Percentiles rank a stretch among this genome's conserved stretches.
Evolutionary conservation across 805 yeast genomes (phyloP).

Genomic region (Kodamaea hsintzibuensis): DNA sequence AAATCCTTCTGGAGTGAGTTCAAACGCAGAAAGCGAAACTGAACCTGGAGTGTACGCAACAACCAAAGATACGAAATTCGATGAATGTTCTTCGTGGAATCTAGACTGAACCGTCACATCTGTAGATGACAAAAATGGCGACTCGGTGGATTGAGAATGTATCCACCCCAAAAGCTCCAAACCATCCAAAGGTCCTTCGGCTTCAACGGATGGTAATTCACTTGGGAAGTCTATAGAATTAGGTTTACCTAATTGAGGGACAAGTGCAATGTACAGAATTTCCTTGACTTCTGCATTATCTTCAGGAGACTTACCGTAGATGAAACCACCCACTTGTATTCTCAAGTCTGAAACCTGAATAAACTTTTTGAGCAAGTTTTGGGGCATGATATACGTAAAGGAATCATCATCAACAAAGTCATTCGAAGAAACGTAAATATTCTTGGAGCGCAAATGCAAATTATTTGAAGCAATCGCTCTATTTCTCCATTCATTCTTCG

Average conservation of each 20-base stretch:
- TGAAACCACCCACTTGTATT: slow-evolving; percentile 76
- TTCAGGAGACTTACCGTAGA: slow-evolving; percentile 77
- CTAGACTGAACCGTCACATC: slow-evolving; percentile 66
- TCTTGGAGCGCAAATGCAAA: slow-evolving; percentile 69
- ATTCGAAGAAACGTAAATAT: slow-evolving; percentile 67
- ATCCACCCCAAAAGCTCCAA: slow-evolving; percentile 89
- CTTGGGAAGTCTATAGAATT: slow-evolving; percentile 64
- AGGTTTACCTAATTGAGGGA: slow-evolving; percentile 84
- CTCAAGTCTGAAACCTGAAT: slow-evolving; percentile 79
- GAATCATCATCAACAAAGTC: slow-evolving; percentile 50
- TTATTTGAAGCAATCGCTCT: slow-evolving; percentile 79
- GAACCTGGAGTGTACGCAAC: slow-evolving; percentile 84
- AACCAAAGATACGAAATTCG: slow-evolving; percentile 54
- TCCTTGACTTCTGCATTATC: slow-evolving; percentile 78
- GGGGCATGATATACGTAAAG: slow-evolving; percentile 77
- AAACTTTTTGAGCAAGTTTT: slow-evolving; percentile 73
- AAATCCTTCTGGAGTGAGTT: slow-evolving; percentile 62
- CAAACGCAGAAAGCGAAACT: slow-evolving; percentile 68
- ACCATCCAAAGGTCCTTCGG: slow-evolving; percentile 33
- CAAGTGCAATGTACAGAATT: slow-evolving; percentile 68
- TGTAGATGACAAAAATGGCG: slow-evolving; percentile 60
- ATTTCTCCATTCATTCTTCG: slow-evolving; percentile 88
- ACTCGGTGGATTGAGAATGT: slow-evolving; percentile 79
- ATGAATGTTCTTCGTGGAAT: slow-evolving; percentile 33
- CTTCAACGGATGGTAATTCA: slow-evolving; percentile 40